phyloP scores from a whole-genome alignment of 345 rosid genomes.

The Excoecaria cochinchinensis region DNA sequence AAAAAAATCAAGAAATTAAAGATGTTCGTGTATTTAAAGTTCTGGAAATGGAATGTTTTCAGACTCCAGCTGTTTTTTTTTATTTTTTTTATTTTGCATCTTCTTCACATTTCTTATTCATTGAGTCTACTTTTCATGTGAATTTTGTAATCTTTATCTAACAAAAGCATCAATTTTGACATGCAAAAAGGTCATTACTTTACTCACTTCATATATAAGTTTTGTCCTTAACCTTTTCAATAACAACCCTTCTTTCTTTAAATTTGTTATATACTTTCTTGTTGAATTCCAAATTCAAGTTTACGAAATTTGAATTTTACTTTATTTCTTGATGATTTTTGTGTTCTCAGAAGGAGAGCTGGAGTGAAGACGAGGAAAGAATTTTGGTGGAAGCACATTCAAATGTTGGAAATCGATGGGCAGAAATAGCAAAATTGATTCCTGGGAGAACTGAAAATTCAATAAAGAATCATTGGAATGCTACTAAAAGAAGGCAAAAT shows the following conservation, averaged over 20 bases:
- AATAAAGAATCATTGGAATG: conserved; percentile 95
- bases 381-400: conserved; percentile 67
- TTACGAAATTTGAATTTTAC: too few species aligned
- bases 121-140: conserved; percentile 32
- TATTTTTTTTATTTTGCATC: too few species aligned
- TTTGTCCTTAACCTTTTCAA: neutral
- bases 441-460: conserved; percentile 89
- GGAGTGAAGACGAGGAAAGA: conserved; percentile 91
- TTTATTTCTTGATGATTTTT: conserved; percentile 4
- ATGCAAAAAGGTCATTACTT: conserved; percentile 16
- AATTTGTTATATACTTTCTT: neutral
- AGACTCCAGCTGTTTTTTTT: neutral
- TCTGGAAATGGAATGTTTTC: too few species aligned
- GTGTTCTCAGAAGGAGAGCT: conserved; percentile 69
- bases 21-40: too few species aligned
- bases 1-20: too few species aligned
- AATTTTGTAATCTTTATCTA: neutral
- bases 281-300: neutral
- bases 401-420: conserved; percentile 87
- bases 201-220: conserved; percentile 3
- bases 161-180: conserved; percentile 3
- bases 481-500: conserved; percentile 79
- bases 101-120: conserved; percentile 15
- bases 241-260: neutral
- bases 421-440: conserved; percentile 82